Evolutionary conservation across 306 rosid species (phyloP).

Genomic region (Medicago arabica): DNA sequence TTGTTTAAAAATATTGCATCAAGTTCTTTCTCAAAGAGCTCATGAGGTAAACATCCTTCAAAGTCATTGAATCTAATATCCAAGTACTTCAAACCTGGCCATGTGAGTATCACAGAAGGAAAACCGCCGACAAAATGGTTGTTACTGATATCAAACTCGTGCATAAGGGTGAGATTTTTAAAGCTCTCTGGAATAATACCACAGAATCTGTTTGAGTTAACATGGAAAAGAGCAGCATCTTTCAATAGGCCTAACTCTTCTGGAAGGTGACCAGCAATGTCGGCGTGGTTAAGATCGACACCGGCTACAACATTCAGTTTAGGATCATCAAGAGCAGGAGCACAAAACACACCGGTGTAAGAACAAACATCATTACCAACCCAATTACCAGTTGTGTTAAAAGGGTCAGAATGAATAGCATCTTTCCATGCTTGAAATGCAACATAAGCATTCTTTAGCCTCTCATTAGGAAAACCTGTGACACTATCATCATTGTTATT

Average conservation of each 20-base stretch:
- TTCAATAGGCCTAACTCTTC: constrained; percentile 47
- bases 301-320: constrained; percentile 53
- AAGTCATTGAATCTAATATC: constrained; percentile 59
- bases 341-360: constrained; percentile 59
- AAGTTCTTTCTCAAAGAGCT: constrained; percentile 51
- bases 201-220: constrained; percentile 63
- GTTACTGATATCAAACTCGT: constrained; percentile 63
- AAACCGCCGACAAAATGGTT: constrained; percentile 60
- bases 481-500: neutral
- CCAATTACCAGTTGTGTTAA: constrained; percentile 46
- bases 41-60: constrained; percentile 50
- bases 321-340: constrained; percentile 55
- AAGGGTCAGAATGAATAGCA: constrained; percentile 56
- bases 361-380: constrained; percentile 58
- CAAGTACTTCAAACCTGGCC: constrained; percentile 49
- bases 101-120: constrained; percentile 45
- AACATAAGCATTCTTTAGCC: constrained; percentile 45
- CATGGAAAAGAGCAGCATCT: constrained; percentile 56
- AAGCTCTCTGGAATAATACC: constrained; percentile 52
- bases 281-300: constrained; percentile 57
- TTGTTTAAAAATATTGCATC: constrained; percentile 77
- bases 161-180: constrained; percentile 36
- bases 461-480: constrained; percentile 19
- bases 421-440: constrained; percentile 58
- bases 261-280: constrained; percentile 54